A percentile compares a stretch with the other conserved stretches of the same genome.
These are phyloP conservation scores for Annona cherimola DNA, from an alignment of 164 flowering plant genomes.

Conservation along the genomic window DNA sequence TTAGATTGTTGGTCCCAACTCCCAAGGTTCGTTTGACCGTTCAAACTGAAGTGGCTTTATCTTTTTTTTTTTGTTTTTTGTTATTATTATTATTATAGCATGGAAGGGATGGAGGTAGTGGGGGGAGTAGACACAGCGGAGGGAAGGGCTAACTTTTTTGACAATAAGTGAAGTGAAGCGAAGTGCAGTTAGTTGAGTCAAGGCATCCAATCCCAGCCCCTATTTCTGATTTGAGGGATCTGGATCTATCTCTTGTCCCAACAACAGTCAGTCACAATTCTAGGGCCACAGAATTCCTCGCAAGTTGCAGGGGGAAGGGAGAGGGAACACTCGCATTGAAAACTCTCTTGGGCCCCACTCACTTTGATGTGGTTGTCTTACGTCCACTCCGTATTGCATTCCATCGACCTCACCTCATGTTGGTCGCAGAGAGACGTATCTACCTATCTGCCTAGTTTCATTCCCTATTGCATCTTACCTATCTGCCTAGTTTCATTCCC, in stretches of 20 bases:
- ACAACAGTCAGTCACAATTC: background rate
- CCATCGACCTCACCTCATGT: too few species aligned
- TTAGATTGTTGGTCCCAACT: background rate
- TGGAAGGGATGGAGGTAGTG: background rate
- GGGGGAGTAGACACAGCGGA: constrained; percentile 6
- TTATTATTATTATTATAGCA: background rate
- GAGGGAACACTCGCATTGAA: background rate
- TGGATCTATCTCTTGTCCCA: background rate
- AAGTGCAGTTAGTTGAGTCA: background rate
- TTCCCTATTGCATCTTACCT: background rate
- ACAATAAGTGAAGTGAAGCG: background rate
- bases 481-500: background rate
- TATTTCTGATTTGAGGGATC: background rate
- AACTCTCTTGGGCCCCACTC: background rate
- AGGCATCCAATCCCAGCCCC: too few species aligned
- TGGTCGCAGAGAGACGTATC: too few species aligned
- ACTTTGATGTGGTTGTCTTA: background rate
- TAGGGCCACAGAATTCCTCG: background rate
- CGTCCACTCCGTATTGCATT: background rate
- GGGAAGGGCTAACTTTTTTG: constrained; percentile 7
- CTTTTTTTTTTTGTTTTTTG: too few species aligned
- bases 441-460: background rate
- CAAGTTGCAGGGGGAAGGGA: background rate
- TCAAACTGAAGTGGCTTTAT: constrained; percentile 4
- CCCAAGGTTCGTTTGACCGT: constrained; percentile 10